These are phyloP conservation scores for Backusella parvicylindrica DNA, from an alignment of 192 early-diverging fungal genomes.

Conservation along the genomic window DNA sequence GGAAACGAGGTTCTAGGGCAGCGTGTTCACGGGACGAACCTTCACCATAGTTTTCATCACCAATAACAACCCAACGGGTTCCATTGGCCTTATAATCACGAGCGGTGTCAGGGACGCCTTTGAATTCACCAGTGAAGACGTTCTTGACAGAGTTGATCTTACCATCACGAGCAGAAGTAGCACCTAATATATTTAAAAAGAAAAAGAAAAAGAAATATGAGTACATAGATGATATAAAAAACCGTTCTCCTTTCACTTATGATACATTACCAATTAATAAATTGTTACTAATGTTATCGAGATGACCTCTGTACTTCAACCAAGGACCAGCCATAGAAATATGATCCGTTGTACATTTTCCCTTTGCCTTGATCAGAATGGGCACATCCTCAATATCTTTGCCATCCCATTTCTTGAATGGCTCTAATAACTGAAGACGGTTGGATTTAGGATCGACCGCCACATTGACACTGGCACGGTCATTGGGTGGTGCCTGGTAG, in stretches of 20 bases:
- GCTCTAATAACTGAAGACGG: conserved; percentile 87
- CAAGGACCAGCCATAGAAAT: conserved; percentile 92
- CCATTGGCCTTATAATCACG: conserved; percentile 90
- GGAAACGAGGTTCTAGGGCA: conserved; percentile 93
- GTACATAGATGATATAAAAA: not conserved
- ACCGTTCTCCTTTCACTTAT: conserved; percentile 38
- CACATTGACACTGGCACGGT: conserved; percentile 73
- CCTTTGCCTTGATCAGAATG: conserved; percentile 93
- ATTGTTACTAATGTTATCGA: conserved; percentile 99
- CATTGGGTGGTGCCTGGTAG: conserved; percentile 90
- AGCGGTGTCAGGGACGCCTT: conserved; percentile 88
- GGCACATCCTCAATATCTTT: conserved; percentile 76
- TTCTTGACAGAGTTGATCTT: conserved; percentile 73
- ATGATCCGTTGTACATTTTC: conserved; percentile 99
- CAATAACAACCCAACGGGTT: conserved; percentile 92
- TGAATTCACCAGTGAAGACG: conserved; percentile 70
- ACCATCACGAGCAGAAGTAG: conserved; percentile 85
- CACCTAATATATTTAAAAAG: conserved; percentile 40
- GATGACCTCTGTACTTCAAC: conserved; percentile 95
- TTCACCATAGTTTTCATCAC: conserved; percentile 99
- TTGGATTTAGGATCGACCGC: conserved; percentile 79
- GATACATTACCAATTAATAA: conserved; percentile 76
- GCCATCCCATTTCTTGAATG: conserved; percentile 88
- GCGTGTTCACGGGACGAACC: conserved; percentile 99
- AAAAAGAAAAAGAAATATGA: not conserved